Conservation (phyloP, 2,329 filamentous ascomycete genomes). For the Fusarium pininemorale region DNA sequence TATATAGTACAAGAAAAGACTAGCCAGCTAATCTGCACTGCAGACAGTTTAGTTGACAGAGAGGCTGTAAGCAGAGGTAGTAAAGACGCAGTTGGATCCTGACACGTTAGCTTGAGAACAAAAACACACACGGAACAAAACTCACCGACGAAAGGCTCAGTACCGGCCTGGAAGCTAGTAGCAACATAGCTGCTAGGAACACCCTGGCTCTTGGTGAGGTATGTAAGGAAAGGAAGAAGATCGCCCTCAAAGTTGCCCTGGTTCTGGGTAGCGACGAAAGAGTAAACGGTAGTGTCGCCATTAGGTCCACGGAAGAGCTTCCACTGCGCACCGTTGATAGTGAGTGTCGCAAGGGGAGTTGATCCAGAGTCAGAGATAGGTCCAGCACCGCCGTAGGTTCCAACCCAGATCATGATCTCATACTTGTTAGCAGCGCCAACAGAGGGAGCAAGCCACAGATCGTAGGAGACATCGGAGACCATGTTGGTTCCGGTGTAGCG, state of each 20-base stretch:
- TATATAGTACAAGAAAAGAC: neutral
- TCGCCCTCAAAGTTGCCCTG: constrained; percentile 66
- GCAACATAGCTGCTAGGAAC: constrained; percentile 34
- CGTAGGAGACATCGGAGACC: constrained; percentile 68
- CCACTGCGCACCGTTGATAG: constrained; percentile 63
- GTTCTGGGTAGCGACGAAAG: constrained; percentile 55
- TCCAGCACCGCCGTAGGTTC: constrained; percentile 64
- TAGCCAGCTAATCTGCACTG: neutral
- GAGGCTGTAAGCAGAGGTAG: constrained; percentile 27
- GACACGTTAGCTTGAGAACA: neutral
- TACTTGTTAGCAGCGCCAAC: constrained; percentile 57
- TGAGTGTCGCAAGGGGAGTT: constrained; percentile 51
- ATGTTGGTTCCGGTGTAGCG: constrained; percentile 45
- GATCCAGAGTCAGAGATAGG: constrained; percentile 54
- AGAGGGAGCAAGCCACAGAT: constrained; percentile 65
- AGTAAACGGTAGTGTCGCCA: constrained; percentile 67
- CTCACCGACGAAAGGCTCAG: constrained; percentile 64
- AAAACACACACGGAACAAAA: rapidly evolving
- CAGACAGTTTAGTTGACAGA: constrained; percentile 23
- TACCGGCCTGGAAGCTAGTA: constrained; percentile 51
- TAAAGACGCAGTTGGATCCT: constrained; percentile 35
- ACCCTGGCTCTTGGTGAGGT: constrained; percentile 60
- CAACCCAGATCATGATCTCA: constrained; percentile 74
- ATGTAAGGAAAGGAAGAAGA: constrained; percentile 65
- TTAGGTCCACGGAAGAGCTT: constrained; percentile 70